These are phyloP conservation scores for Candida frijolesensis DNA, from an alignment of 1,139 yeast genomes.

Conservation along the genomic window DNA sequence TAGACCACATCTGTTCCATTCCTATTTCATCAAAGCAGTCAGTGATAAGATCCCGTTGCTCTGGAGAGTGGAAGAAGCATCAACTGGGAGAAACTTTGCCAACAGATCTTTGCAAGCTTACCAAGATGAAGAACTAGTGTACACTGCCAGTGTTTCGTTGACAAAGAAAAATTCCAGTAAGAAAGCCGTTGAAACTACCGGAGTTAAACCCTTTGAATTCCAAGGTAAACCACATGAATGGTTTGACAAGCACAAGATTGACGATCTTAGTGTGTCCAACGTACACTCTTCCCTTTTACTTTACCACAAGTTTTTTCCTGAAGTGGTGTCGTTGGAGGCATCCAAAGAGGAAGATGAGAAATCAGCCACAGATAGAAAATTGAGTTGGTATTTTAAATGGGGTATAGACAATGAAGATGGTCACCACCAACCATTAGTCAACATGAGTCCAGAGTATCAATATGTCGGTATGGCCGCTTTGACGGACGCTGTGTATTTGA, in stretches of 20 bases:
- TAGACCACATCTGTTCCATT: slow-evolving; percentile 46
- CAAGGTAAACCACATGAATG: slow-evolving; percentile 36
- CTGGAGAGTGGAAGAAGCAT: slow-evolving; percentile 33
- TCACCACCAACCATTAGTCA: slow-evolving; percentile 14
- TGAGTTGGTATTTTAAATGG: slow-evolving; percentile 22
- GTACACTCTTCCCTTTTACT: slow-evolving; percentile 20
- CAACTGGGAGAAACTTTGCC: slow-evolving; percentile 37
- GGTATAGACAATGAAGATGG: slow-evolving; percentile 27
- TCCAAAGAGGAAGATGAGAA: slow-evolving; percentile 27
- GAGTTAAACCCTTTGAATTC: slow-evolving; percentile 34
- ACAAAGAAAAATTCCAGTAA: slow-evolving; percentile 31
- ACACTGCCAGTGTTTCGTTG: slow-evolving; percentile 37
- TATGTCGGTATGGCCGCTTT: slow-evolving; percentile 64
- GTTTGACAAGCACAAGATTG: slow-evolving; percentile 21
- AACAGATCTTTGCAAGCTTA: slow-evolving; percentile 32
- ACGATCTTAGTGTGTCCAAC: slow-evolving; percentile 20
- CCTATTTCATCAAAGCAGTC: slow-evolving; percentile 42
- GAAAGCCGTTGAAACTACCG: slow-evolving; percentile 17
- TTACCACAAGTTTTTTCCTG: slow-evolving; percentile 41
- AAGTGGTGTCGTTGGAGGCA: slow-evolving; percentile 29
- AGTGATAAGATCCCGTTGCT: slow-evolving; percentile 31
- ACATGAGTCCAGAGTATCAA: slow-evolving; percentile 31
- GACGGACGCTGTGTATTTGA: slow-evolving; percentile 58
- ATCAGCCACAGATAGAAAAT: slow-evolving; percentile 34
- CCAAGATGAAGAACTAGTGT: slow-evolving; percentile 32